Percentiles rank a stretch among this genome's conserved stretches.
These are phyloP conservation scores for Reticulascus tulasneorum DNA, from an alignment of 2,329 filamentous ascomycete species.

Conservation along the genomic window DNA sequence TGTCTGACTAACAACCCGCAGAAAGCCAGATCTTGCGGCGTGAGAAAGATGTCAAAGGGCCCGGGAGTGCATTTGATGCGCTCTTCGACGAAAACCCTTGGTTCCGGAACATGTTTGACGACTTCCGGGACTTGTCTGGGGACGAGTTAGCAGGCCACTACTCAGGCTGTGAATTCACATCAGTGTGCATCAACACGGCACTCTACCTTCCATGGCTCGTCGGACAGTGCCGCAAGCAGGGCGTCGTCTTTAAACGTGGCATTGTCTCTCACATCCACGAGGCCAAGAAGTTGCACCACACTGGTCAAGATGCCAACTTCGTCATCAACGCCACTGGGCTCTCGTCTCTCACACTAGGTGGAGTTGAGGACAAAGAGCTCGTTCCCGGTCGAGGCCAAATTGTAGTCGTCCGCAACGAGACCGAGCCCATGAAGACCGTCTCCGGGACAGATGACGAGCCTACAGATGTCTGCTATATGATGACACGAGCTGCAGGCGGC, in stretches of 20 bases:
- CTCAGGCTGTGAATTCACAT: constrained; percentile 57
- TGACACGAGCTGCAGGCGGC: constrained; percentile 75
- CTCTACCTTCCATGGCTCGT: constrained; percentile 69
- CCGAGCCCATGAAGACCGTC: constrained; percentile 62
- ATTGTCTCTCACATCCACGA: constrained; percentile 57
- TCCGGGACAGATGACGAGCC: constrained; percentile 71
- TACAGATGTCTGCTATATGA: constrained; percentile 73
- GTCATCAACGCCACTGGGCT: constrained; percentile 71
- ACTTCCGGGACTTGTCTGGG: constrained; percentile 61
- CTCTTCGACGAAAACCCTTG: constrained; percentile 65
- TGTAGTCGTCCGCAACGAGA: constrained; percentile 77
- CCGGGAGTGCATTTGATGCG: constrained; percentile 62
- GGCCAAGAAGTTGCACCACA: constrained; percentile 54
- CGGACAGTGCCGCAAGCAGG: constrained; percentile 60
- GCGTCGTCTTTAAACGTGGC: constrained; percentile 50
- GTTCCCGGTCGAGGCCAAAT: constrained; percentile 67
- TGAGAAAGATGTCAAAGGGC: constrained; percentile 53
- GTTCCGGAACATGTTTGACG: constrained; percentile 68
- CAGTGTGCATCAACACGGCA: constrained; percentile 71
- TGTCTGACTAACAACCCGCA: constrained; percentile 32
- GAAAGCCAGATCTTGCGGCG: constrained; percentile 43
- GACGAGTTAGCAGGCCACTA: constrained; percentile 54
- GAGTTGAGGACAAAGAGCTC: constrained; percentile 61
- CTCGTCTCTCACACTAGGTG: constrained; percentile 59
- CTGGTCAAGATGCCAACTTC: constrained; percentile 53